phyloP scores from a whole-genome alignment of 306 rosid genomes.

The Acacia confusa region DNA sequence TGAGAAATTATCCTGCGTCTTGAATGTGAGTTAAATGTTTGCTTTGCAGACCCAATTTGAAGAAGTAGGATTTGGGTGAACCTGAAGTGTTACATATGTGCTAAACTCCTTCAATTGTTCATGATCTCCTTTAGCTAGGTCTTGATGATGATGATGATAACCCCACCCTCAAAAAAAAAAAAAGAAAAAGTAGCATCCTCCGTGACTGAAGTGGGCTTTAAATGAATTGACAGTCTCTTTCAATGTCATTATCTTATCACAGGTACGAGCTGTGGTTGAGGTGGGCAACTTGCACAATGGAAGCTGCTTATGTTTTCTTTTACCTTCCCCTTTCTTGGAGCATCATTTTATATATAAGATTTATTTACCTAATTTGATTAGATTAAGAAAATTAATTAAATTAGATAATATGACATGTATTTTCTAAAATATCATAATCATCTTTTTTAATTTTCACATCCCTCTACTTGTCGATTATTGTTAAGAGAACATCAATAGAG shows the following conservation, averaged over 20 bases:
- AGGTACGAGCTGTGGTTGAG: not conserved
- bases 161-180: not conserved
- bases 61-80: not conserved
- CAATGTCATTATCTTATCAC: not conserved
- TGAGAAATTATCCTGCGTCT: conserved; percentile 20
- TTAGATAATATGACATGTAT: too few relatives aligned
- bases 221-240: not conserved
- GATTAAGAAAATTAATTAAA: too few relatives aligned
- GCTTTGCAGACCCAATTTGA: not conserved
- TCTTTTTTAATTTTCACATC: too few relatives aligned
- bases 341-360: not conserved
- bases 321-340: not conserved
- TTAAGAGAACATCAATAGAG: too few relatives aligned
- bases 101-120: not conserved
- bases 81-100: not conserved
- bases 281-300: not conserved
- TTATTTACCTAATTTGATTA: too few relatives aligned
- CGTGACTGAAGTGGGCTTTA: not conserved
- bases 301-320: not conserved
- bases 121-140: not conserved
- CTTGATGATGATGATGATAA: not conserved
- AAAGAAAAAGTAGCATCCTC: not conserved
- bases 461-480: too few relatives aligned
- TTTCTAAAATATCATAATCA: too few relatives aligned
- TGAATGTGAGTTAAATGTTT: not conserved